A percentile compares a stretch with the other conserved stretches of the same genome.
Conservation (phyloP, 2,329 filamentous ascomycete species). For the Colletotrichum neosansevieriae region DNA sequence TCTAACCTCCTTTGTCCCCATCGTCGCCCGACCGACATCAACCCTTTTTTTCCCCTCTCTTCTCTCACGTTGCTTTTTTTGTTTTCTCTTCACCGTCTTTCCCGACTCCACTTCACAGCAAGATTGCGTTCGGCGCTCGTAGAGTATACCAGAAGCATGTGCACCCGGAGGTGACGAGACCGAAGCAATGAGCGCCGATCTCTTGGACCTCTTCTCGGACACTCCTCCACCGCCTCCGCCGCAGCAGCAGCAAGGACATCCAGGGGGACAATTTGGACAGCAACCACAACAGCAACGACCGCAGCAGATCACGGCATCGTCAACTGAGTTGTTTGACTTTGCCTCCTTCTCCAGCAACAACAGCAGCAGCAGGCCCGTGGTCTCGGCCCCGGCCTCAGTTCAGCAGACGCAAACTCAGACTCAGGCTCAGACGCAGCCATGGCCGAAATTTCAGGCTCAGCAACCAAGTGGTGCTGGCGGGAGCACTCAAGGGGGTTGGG, state of each 20-base stretch:
- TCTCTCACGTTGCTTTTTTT: conserved; percentile 19
- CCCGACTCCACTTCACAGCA: conserved; percentile 1
- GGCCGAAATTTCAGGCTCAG: conserved; percentile 48
- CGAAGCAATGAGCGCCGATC: conserved; percentile 70
- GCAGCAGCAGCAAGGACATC: conserved; percentile 40
- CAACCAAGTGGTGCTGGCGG: conserved; percentile 38
- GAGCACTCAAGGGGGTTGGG: conserved; percentile 41
- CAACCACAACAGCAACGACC: conserved; percentile 41
- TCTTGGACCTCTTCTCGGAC: conserved; percentile 69
- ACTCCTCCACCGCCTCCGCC: conserved; percentile 46
- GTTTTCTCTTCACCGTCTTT: neutral
- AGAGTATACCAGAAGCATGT: conserved; percentile 22
- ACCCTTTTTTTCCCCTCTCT: conserved; percentile 1
- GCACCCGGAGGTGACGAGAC: conserved; percentile 36
- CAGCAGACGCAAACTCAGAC: conserved; percentile 38
- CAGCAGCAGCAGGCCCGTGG: conserved; percentile 9
- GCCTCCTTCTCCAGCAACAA: conserved; percentile 41
- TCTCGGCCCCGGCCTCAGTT: conserved; percentile 16
- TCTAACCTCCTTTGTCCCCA: conserved; percentile 37
- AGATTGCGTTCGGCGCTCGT: neutral
- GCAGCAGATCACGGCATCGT: conserved; percentile 36
- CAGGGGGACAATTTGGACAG: conserved; percentile 30
- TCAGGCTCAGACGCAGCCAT: conserved; percentile 45
- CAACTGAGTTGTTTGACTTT: conserved; percentile 47
- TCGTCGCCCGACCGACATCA: conserved; percentile 18